These are phyloP conservation scores for Amoebophrya sp. DNA, from an alignment of 169 alveolate genomes.

Conservation along the genomic window DNA sequence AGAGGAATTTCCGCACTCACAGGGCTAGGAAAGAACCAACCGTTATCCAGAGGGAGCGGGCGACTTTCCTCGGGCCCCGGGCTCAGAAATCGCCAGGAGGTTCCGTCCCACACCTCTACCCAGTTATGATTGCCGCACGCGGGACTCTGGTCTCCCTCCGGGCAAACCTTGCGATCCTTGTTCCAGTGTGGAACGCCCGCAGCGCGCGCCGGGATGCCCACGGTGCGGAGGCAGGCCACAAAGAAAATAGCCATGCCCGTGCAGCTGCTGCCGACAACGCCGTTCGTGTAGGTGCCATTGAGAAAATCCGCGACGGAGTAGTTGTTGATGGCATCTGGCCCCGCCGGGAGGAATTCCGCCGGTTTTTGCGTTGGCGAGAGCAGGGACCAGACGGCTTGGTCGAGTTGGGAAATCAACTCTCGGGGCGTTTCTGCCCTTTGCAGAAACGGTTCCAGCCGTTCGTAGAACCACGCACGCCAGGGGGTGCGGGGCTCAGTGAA, in stretches of 20 bases:
- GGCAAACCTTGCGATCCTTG: not conserved
- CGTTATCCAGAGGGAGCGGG: not conserved
- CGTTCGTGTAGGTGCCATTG: not conserved
- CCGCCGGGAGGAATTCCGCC: not conserved
- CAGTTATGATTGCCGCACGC: not conserved
- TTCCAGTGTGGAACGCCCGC: conserved; percentile 8
- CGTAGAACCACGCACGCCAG: not conserved
- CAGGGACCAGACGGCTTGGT: not conserved
- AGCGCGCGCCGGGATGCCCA: not conserved
- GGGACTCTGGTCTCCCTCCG: not conserved
- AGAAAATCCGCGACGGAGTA: not conserved
- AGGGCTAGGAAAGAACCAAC: not conserved
- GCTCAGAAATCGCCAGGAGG: not conserved
- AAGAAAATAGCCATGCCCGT: not conserved
- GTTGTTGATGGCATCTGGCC: not conserved
- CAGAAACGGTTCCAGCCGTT: not conserved
- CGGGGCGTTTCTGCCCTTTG: not conserved
- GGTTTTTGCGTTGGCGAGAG: not conserved
- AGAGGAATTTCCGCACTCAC: not conserved
- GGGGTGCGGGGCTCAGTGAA: not conserved
- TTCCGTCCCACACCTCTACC: conserved; percentile 22
- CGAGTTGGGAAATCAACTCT: not conserved
- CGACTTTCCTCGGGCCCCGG: not conserved
- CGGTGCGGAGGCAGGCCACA: not conserved
- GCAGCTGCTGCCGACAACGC: not conserved